Evolutionary conservation across 805 yeast genomes (phyloP), one percentile per base, ranked within the genome.

Genomic region (Saccharomycopsis babjevae): DNA sequence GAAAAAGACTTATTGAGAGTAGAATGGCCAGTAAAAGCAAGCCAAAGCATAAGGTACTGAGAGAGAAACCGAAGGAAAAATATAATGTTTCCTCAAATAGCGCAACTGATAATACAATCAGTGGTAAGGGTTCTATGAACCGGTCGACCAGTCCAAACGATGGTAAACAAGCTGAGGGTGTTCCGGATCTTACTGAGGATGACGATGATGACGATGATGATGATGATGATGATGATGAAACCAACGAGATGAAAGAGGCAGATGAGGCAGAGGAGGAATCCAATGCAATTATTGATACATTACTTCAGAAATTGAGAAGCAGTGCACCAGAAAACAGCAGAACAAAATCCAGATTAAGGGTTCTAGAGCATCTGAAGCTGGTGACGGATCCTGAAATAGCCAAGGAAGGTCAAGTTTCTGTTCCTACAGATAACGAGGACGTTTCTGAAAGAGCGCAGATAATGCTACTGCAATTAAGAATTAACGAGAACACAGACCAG

Each of bases 301-400:
- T 94, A 57, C 78, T 94, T 61, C 96, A 91, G 70, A 89, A 88
- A 68, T 79, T 94, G 68, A 86, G 91, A 69, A 91, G 84, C 64
- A 84, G 89, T 5, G 94, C 91, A 64, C 83, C 94, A 1, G 76
- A 89, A 1, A 81, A 90, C 2, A 93, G 96, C 0, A 78, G 96
- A 67, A 83, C 96, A 93, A 1, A 76, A 85, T 86, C 89, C 61
- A 81, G 62, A 60, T 18, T 66, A 55, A n/a, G 70, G 61, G 20
- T 68, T 64, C 8, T 58, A 54, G 54, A 64, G 34, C 50, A 61
- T 15, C 52, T 46, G 52, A 46, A 46, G 52, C 15, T 46, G 22
- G 34, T 46, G 52, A 46, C 52, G 28, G 52, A 46, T 25, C 15
- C 52, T 22, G 52, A 46, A 1, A 32, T 46, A 2, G 16, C 10